Percentiles rank a stretch among this genome's conserved stretches.
Conservation (phyloP, 2,329 filamentous ascomycete genomes). For the Trichoderma polysporum region DNA sequence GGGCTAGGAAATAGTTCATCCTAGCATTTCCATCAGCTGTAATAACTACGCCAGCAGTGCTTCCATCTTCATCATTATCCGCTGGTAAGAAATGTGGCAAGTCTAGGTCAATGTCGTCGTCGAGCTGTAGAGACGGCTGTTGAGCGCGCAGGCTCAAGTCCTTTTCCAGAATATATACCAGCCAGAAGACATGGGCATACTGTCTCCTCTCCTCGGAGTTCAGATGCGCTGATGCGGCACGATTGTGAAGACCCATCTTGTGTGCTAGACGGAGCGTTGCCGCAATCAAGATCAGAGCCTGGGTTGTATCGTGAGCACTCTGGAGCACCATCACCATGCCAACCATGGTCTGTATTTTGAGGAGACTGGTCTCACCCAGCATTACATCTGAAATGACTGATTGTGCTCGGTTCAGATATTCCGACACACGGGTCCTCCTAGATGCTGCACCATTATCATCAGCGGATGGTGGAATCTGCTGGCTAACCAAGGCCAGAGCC, state of each 20-base stretch:
- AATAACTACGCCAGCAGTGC: not conserved
- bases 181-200: not conserved
- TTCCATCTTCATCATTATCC: not conserved
- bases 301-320: not conserved
- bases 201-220: not conserved
- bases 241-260: not conserved
- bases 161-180: not conserved
- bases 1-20: not conserved
- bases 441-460: not conserved
- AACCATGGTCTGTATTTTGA: not conserved
- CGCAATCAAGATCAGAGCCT: not conserved
- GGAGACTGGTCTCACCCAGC: not conserved
- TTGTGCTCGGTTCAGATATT: not conserved
- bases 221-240: not conserved
- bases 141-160: not conserved
- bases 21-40: not conserved
- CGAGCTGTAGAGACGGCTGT: not conserved
- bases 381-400: not conserved
- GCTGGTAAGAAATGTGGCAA: not conserved
- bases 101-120: not conserved
- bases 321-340: not conserved
- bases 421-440: not conserved
- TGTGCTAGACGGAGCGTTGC: not conserved
- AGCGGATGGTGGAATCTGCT: not conserved
- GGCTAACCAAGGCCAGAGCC: not conserved